phyloP scores from a whole-genome alignment of 1,284 basidiomycete genomes.

The Leccinum fallax region DNA sequence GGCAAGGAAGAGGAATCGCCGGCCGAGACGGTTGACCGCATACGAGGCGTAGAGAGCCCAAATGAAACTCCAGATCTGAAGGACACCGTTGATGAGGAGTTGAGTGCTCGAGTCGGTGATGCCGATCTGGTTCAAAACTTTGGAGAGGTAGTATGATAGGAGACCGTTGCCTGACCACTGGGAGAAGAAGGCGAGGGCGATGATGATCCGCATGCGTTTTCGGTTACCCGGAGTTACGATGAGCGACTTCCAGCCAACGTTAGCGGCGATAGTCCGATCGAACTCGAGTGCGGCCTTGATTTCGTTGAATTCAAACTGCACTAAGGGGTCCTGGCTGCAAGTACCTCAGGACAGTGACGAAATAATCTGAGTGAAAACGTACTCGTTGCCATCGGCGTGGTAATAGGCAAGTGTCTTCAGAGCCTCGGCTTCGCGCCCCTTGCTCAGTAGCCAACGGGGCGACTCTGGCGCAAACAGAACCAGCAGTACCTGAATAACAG shows the following conservation, averaged over 20 bases:
- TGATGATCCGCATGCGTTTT: constrained; percentile 68
- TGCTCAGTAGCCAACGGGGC: constrained; percentile 70
- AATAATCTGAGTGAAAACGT: constrained; percentile 33
- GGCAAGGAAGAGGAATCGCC: constrained; percentile 63
- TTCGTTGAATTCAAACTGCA: constrained; percentile 75
- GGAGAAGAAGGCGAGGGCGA: constrained; percentile 71
- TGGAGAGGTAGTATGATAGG: constrained; percentile 75
- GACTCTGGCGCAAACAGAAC: constrained; percentile 71
- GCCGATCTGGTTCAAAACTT: constrained; percentile 71
- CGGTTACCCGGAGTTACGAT: constrained; percentile 65
- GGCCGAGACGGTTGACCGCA: constrained; percentile 60
- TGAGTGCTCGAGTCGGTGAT: constrained; percentile 62
- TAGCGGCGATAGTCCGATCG: constrained; percentile 56
- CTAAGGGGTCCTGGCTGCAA: constrained; percentile 69
- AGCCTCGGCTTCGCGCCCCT: constrained; percentile 64
- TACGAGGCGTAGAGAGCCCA: constrained; percentile 64
- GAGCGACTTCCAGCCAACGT: constrained; percentile 65
- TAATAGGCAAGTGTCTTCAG: constrained; percentile 70
- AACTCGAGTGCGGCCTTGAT: constrained; percentile 75
- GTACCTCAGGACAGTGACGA: constrained; percentile 44
- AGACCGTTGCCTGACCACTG: constrained; percentile 80
- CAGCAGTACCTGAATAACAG: constrained; percentile 62
- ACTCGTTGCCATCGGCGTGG: constrained; percentile 71
- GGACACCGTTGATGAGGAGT: constrained; percentile 70
- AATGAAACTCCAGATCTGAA: constrained; percentile 74